Evolutionary conservation across 192 early-diverging fungal genomes (phyloP).

Genomic region (Dimargaris xerosporica): DNA sequence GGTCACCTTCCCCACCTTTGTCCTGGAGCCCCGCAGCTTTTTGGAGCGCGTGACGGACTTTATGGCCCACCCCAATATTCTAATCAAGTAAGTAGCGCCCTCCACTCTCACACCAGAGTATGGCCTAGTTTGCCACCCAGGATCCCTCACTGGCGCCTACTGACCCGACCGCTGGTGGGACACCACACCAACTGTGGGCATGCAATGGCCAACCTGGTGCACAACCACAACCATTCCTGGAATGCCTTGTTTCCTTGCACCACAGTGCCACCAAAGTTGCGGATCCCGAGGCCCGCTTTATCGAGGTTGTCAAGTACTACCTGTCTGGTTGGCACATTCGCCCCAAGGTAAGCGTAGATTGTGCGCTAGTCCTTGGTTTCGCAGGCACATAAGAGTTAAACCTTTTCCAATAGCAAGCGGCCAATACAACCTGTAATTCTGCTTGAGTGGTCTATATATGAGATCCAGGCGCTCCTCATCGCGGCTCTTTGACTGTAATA

Average conservation of each 20-base stretch:
- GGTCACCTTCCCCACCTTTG: conserved; percentile 90
- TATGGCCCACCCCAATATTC: conserved; percentile 75
- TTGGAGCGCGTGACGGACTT: conserved; percentile 93
- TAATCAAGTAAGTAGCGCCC: conserved; percentile 41
- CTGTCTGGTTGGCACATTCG: conserved; percentile 86
- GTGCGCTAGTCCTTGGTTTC: background rate
- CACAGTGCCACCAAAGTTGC: conserved; percentile 46
- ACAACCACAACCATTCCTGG: no score
- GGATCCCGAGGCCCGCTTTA: conserved; percentile 61
- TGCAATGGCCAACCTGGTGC: no score
- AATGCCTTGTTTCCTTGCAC: background rate
- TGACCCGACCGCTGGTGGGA: no score
- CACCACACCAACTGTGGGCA: no score
- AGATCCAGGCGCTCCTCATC: no score
- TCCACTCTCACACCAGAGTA: no score
- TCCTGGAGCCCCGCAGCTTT: conserved; percentile 86
- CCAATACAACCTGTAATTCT: no score
- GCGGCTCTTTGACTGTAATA: no score
- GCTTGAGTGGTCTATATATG: no score
- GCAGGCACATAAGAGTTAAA: conserved; percentile 16
- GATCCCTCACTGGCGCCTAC: no score
- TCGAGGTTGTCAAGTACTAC: conserved; percentile 72
- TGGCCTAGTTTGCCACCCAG: no score
- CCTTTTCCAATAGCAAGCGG: no score
- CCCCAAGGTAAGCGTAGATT: conserved; percentile 46